Base-by-base conservation (phyloP, 148 eudicot species). In the Talinum fruticosum region DNA sequence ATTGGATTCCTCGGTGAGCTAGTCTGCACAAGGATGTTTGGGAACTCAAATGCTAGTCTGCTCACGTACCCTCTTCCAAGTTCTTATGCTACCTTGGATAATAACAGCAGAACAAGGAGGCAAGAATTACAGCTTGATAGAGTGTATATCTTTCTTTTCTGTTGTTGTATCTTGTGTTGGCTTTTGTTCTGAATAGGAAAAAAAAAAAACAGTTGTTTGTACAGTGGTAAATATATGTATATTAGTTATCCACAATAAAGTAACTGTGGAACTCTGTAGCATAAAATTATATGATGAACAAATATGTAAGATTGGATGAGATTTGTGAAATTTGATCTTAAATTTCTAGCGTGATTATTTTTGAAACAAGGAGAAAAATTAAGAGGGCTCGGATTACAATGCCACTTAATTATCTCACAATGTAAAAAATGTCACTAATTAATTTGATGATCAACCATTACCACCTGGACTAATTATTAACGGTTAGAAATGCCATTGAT, bases 1-100 rank as follows among this genome's bases (percentile, higher is more conserved):
- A 89, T 87, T 21, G 87, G 82, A 49, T 84, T 92, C 84, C 85
- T 92, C 13, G 87, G 98, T 10, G 98, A 92, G 76, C 78, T 94
- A 82, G 93, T 94, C 0, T 84, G 80, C 70, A 86, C 92, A 23
- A 85, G 94, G 85, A 88, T 90, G 77, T 87, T 92, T 71, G 89
- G 93, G 67, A 84, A 84, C 84, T 75, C 91, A 29, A 84, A 79
- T 47, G 57, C 88, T 29, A 84, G 84, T 47, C 69, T 83, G 57
- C 81, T 91, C 49, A 75, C 89, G 26, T 87, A 87, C 77, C 90
- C 95, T 18, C 73, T 85, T 76, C 75, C 84, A 0, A 89, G 65
- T 66, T 82, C 92, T 1, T 86, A 89, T 71, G 83, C 89, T 47
- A 64, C 81, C 0, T 26, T 74, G 30, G 79, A 82, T 24, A 74